Conservation (phyloP, 2,329 filamentous ascomycete genomes). For the Phaeosphaeriaceae sp. region DNA sequence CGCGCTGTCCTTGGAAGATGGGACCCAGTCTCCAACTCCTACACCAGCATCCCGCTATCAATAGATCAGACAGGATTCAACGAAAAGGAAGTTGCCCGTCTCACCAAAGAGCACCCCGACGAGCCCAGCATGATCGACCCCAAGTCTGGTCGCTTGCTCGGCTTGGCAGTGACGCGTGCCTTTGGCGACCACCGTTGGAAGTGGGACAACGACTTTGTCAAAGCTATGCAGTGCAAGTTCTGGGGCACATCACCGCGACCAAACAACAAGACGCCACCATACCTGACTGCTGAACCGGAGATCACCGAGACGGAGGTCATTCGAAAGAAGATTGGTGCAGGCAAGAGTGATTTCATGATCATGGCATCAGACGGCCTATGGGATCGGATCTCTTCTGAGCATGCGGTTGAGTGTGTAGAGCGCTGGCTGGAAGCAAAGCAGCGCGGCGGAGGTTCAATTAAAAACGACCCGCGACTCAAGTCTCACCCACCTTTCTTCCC, state of each 20-base stretch:
- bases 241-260: constrained; percentile 58
- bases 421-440: constrained; percentile 59
- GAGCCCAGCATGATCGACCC: constrained; percentile 64
- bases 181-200: constrained; percentile 76
- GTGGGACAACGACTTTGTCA: constrained; percentile 62
- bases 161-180: constrained; percentile 67
- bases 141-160: constrained; percentile 66
- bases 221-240: constrained; percentile 55
- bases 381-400: constrained; percentile 64
- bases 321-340: constrained; percentile 36
- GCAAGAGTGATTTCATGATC: constrained; percentile 64
- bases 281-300: constrained; percentile 71
- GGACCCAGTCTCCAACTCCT: constrained; percentile 53
- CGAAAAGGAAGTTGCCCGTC: constrained; percentile 61
- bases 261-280: constrained; percentile 64
- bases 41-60: constrained; percentile 63
- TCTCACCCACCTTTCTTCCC: constrained; percentile 14
- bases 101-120: constrained; percentile 66
- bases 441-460: constrained; percentile 27
- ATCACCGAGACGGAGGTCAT: constrained; percentile 64
- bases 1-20: constrained; percentile 68
- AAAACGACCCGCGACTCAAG: constrained; percentile 20
- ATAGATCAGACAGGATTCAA: constrained; percentile 73
- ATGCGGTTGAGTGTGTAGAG: constrained; percentile 65
- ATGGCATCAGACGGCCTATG: constrained; percentile 73